Evolutionary conservation across 1,284 basidiomycete species (phyloP), one percentile per base, ranked within the genome.

Genomic region (Neonothopanus nambi): DNA sequence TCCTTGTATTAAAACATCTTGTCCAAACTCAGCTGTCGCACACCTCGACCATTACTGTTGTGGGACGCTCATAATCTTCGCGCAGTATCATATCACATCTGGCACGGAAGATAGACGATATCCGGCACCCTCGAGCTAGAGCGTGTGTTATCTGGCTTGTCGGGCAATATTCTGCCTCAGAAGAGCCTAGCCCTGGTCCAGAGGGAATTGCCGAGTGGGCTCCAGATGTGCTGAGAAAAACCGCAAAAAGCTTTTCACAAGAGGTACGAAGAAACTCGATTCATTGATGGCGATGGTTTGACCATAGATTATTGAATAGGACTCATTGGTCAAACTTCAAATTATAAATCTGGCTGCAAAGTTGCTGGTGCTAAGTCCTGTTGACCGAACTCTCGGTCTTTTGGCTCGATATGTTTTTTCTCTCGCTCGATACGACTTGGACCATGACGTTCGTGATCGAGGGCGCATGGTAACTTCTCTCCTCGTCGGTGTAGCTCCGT

Each of bases 111-210:
- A 79, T 95, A 36, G 89, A 92, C 51, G 85, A 85, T 48, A 91
- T 98, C 46, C 79, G 74, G 13, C 89, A 93, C 62, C 76, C 88
- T 1, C 79, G 83, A 57, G 93, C 95, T 0, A 75, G 91, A 21
- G 91, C 93, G 0, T 94, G 89, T 60, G 84, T 96, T 0, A 73
- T 93, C 37, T 95, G 93, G 93, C 80, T 97, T 0, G 92, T 93
- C 0, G 95, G 95, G 0, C 92, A 95, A 67, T 93, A 91, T 66
- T 80, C 89, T 3, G 74, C 74, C 7, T 67, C 69, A 6, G 62
- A 67, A 17, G 67, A 68, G 28, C 59, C 44, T 35, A 57, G 56
- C 7, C 58, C 55, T 51, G 70, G 65, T 18, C 62, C 68, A 35
- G 66, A 61, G 38, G 71, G 70, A 5, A 65, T 78, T 3, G 70